Percentiles rank a stretch among this genome's conserved stretches.
Evolutionary conservation across 768 basidiomycete species (phyloP).

Genomic region (Dictyophora rubrovolvata): DNA sequence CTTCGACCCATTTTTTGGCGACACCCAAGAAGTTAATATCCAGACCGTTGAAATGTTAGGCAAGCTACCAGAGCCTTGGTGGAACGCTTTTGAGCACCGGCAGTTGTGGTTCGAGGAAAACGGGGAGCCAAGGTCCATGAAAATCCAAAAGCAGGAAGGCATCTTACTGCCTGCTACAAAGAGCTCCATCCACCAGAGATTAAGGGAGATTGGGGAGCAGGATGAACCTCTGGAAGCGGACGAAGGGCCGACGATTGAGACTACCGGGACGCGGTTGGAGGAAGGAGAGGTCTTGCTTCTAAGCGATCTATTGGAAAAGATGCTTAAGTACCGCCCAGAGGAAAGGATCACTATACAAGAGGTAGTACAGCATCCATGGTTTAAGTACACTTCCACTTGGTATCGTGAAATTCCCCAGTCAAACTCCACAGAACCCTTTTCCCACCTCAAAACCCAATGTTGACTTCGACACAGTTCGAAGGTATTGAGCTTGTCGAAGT

Average conservation of each 20-base stretch:
- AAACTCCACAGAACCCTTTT: no score
- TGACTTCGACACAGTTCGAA: no score
- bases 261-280: conserved; percentile 16
- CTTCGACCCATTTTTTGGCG: conserved; percentile 28
- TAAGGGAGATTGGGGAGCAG: conserved; percentile 21
- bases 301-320: conserved; percentile 30
- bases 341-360: conserved; percentile 29
- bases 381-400: conserved; percentile 4
- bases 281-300: conserved; percentile 27
- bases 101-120: no score
- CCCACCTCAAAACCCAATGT: no score
- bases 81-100: no score
- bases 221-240: conserved; percentile 17
- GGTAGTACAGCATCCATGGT: conserved; percentile 28
- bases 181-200: conserved; percentile 21
- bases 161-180: no score
- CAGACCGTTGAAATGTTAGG: no score
- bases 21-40: no score
- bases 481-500: no score
- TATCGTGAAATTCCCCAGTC: background rate
- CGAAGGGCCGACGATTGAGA: conserved; percentile 28
- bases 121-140: no score
- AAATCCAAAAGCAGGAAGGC: no score
- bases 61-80: no score
- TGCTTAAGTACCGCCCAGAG: conserved; percentile 32